A percentile compares a stretch with the other conserved stretches of the same genome.
Conservation (phyloP, 2,329 filamentous ascomycete species). For the Penicillium brevicompactum region DNA sequence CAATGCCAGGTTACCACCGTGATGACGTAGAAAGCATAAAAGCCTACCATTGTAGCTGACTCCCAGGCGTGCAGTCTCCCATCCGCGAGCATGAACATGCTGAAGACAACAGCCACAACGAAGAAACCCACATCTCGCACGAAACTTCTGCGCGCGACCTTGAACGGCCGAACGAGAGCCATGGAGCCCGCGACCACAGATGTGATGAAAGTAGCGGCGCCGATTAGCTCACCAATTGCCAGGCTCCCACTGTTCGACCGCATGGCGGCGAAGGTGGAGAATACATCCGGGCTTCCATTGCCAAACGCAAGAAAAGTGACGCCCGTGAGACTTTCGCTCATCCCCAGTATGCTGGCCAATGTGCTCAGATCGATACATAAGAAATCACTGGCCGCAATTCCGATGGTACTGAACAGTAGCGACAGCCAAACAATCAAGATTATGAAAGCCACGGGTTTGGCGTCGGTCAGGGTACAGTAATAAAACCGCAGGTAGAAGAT, state of each 20-base stretch:
- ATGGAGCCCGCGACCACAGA: slow-evolving; percentile 95
- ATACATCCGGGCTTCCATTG: slow-evolving; percentile 97
- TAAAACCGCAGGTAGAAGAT: slow-evolving; percentile 87
- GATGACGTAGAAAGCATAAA: slow-evolving; percentile 86
- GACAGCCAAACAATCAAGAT: slow-evolving; percentile 81
- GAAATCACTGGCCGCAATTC: slow-evolving; percentile 97
- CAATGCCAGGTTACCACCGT: slow-evolving; percentile 93
- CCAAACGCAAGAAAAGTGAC: slow-evolving; percentile 97
- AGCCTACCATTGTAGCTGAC: slow-evolving; percentile 83
- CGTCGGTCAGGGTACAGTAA: slow-evolving; percentile 74
- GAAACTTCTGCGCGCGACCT: slow-evolving; percentile 85
- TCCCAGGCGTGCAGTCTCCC: slow-evolving; percentile 86
- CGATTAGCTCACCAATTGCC: slow-evolving; percentile 91
- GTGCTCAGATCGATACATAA: slow-evolving; percentile 97
- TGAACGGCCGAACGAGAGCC: slow-evolving; percentile 94
- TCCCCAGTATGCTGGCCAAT: slow-evolving; percentile 81
- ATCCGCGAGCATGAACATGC: slow-evolving; percentile 83
- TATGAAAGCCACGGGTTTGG: slow-evolving; percentile 74
- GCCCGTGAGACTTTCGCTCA: slow-evolving; percentile 94
- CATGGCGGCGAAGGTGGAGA: slow-evolving; percentile 98
- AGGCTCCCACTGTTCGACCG: slow-evolving; percentile 94
- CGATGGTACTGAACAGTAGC: slow-evolving; percentile 92
- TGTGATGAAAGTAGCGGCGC: slow-evolving; percentile 93
- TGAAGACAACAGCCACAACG: slow-evolving; percentile 80
- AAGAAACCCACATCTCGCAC: slow-evolving; percentile 92